Evolutionary conservation across 768 basidiomycete species (phyloP), one percentile per base, ranked within the genome.

Genomic region (Infundibulicybe gibba): DNA sequence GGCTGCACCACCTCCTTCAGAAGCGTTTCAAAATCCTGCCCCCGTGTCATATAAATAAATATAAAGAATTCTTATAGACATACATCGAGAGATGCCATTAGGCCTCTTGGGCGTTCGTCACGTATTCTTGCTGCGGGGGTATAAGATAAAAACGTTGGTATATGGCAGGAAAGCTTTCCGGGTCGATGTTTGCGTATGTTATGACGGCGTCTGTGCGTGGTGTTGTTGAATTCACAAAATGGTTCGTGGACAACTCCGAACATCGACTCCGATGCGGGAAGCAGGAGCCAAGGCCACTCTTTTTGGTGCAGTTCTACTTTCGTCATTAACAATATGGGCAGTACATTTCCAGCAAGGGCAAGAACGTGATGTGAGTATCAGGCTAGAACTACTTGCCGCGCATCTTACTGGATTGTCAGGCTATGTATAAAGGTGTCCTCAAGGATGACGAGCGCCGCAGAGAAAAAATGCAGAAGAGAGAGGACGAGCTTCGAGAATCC

Each of bases 361-460:
- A 57, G 93, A 97, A 65, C 84, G 85, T 47, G 81, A 91, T 55
- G 94, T 93, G 53, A 41, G 69, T 58, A 35, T 34, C 16, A 46
- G n/a, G n/a, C 43, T 25, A 14, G 16, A 30, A 30, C 31, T 40
- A 17, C n/a, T n/a, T n/a, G n/a, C n/a, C n/a, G n/a, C n/a, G n/a
- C n/a, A 15, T 17, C 32, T 47, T 34, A 13, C 17, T 19, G n/a
- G n/a, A 40, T 21, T 49, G 14, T 38, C 35, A 97, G 94, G 83
- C 70, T 21, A 97, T 97, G 94, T 95, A 89, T 60, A 74, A 85
- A 60, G 94, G 94, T 19, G 94, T 97, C 2, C 58, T 95, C 40
- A 80, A 83, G 43, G 94, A 97, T 60, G 94, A 97, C 58, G 88
- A 83, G 56, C 83, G 92, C 19, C 72, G 87, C 50, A 71, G 64